These are phyloP conservation scores for Pichia cephalocereana DNA, from an alignment of 805 yeast genomes.

Conservation along the genomic window DNA sequence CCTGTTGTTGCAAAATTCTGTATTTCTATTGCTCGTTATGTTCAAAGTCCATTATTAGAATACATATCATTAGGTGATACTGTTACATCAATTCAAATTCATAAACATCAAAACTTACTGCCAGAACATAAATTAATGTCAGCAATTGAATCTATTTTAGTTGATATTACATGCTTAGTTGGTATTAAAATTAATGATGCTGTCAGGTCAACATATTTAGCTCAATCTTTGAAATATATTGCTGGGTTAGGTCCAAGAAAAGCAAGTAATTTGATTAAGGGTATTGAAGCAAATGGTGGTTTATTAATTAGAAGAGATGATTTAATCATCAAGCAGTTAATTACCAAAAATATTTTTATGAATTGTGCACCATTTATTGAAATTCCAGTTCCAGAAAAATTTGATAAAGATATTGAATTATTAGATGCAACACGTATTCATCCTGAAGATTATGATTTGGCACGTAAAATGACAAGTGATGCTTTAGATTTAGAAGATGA, in stretches of 20 bases:
- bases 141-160: slow-evolving; percentile 72
- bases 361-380: slow-evolving; percentile 87
- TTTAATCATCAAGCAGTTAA: slow-evolving; percentile 68
- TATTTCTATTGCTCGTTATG: slow-evolving; percentile 82
- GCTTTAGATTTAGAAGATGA: slow-evolving; percentile 95
- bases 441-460: slow-evolving; percentile 95
- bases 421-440: slow-evolving; percentile 94
- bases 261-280: slow-evolving; percentile 77
- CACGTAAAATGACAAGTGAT: slow-evolving; percentile 96
- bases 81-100: slow-evolving; percentile 54
- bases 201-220: slow-evolving; percentile 61
- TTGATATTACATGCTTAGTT: slow-evolving; percentile 81
- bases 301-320: slow-evolving; percentile 63
- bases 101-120: slow-evolving; percentile 62
- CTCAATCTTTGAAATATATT: slow-evolving; percentile 64
- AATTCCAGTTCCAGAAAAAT: slow-evolving; percentile 54
- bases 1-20: slow-evolving; percentile 75
- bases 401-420: slow-evolving; percentile 58
- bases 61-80: slow-evolving; percentile 76
- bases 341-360: slow-evolving; percentile 74
- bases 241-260: slow-evolving; percentile 96
- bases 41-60: slow-evolving; percentile 89
- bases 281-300: slow-evolving; percentile 63
- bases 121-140: slow-evolving; percentile 52
- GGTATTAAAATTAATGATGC: slow-evolving; percentile 94